phyloP scores from a whole-genome alignment of 768 basidiomycete species.

The Kwoniella shandongensis region DNA sequence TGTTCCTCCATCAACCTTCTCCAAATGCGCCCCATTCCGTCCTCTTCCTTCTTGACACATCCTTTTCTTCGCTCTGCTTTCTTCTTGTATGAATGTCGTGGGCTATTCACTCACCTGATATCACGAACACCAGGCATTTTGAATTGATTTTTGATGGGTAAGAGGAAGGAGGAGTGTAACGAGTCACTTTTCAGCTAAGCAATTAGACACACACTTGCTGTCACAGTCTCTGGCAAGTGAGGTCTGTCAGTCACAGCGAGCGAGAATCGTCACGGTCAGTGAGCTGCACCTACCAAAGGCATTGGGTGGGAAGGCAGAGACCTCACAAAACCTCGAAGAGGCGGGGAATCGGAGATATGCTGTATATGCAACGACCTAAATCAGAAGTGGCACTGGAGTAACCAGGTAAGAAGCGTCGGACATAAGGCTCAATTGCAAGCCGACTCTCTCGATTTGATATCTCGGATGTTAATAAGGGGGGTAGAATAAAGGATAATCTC shows the following conservation, averaged over 20 bases:
- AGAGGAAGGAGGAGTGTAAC: neutral
- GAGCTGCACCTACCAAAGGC: too few species aligned
- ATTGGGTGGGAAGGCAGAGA: too few species aligned
- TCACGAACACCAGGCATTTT: conserved; percentile 60
- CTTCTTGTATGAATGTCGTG: neutral
- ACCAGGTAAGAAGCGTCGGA: too few species aligned
- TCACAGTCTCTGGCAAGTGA: neutral
- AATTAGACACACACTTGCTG: neutral
- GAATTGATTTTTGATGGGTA: conserved; percentile 38
- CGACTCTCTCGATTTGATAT: too few species aligned
- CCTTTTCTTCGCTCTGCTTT: neutral
- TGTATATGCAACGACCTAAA: too few species aligned
- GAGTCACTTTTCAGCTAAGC: too few species aligned
- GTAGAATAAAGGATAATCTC: neutral
- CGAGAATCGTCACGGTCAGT: too few species aligned
- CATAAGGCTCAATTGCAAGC: too few species aligned
- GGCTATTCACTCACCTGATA: conserved; percentile 54
- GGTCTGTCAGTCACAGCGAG: too few species aligned
- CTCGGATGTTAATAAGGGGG: too few species aligned
- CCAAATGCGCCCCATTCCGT: too few species aligned
- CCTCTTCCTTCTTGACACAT: neutral
- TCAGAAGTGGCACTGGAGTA: neutral
- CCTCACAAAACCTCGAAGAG: conserved; percentile 1
- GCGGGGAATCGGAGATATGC: neutral
- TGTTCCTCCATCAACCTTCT: too few species aligned